Conservation (phyloP, 768 basidiomycete species). For the Leccinellum rugosiceps region DNA sequence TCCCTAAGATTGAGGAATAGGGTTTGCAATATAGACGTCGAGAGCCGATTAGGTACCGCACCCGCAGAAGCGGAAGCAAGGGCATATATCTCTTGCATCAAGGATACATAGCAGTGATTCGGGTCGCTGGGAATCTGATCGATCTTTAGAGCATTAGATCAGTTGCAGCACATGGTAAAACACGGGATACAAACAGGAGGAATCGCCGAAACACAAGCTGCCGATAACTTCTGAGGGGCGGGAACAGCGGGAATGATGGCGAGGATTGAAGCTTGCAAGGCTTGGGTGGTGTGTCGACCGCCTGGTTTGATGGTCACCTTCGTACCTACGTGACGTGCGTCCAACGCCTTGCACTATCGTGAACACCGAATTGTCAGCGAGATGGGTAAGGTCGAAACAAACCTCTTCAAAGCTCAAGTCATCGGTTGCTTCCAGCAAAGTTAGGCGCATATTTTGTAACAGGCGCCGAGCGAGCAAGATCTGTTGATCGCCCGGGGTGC, state of each 20-base stretch:
- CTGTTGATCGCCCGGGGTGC: conserved; percentile 56
- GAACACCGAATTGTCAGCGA: neutral
- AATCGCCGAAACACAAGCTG: conserved; percentile 48
- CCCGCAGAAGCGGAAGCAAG: conserved; percentile 57
- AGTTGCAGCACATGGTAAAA: neutral
- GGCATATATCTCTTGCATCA: conserved; percentile 64
- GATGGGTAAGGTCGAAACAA: conserved; percentile 3
- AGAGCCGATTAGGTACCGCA: conserved; percentile 39
- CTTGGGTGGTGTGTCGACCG: conserved; percentile 50
- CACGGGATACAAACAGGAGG: conserved; percentile 30
- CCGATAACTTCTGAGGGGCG: conserved; percentile 36
- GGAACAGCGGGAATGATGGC: conserved; percentile 47
- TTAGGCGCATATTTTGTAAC: conserved; percentile 44
- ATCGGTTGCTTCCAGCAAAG: conserved; percentile 45
- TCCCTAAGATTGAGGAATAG: conserved; percentile 69
- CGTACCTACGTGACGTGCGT: conserved; percentile 44
- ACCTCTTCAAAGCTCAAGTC: conserved; percentile 31
- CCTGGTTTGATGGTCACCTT: conserved; percentile 58
- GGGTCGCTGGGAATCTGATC: conserved; percentile 11
- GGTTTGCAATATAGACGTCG: conserved; percentile 54
- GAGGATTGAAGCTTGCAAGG: conserved; percentile 58
- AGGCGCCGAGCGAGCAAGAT: conserved; percentile 50
- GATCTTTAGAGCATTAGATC: conserved; percentile 14
- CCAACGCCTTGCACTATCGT: conserved; percentile 38
- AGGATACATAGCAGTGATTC: conserved; percentile 47